Evolutionary conservation across 371 early-diverging fungal genomes (phyloP), one percentile per base, ranked within the genome.

Genomic region (Basidiobolus meristosporus): DNA sequence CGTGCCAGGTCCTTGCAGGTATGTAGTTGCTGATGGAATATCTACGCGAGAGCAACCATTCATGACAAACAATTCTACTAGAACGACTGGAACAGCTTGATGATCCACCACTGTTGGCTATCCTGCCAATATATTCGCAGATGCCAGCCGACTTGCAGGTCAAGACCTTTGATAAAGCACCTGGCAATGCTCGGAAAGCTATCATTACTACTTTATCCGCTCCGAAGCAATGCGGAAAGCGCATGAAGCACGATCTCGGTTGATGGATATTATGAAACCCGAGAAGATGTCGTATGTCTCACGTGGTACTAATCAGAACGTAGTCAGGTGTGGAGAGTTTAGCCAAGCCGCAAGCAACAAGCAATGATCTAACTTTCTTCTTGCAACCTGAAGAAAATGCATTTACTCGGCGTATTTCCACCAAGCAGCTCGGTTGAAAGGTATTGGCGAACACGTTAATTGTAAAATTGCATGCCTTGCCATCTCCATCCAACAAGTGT

Each of bases 341-440:
- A 7, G 20, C 23, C n/a, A 35, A 19, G 18, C 20, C 23, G 52
- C 6, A 15, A 19, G 2, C 28, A 38, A 16, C 3, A 12, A 41
- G 32, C n/a, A 26, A 26, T 7, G 14, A 34, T 16, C 12, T 16
- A 16, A n/a, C 18, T 16, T n/a, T 16, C 12, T 6, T n/a, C 14
- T 34, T 14, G 10, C n/a, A 31, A 9, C 31, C 9, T 4, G 11
- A 12, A 60, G 75, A 22, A 86, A 87, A 59, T 90, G 91, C 57
- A 85, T 97, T 40, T 89, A 87, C 47, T 79, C 90, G 0, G 90
- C 93, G 0, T 96, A 90, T 52, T 92, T 95, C 68, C 90, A 91
- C 54, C 91, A 95, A 48, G 88, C 95, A 1, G 93, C 93, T 7
- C 57, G 80, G 29, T 62, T 83, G 28, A 90, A 87, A 59, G 82